Base-by-base conservation (phyloP, 2,329 filamentous ascomycete species). In the Zarea fungicola region DNA sequence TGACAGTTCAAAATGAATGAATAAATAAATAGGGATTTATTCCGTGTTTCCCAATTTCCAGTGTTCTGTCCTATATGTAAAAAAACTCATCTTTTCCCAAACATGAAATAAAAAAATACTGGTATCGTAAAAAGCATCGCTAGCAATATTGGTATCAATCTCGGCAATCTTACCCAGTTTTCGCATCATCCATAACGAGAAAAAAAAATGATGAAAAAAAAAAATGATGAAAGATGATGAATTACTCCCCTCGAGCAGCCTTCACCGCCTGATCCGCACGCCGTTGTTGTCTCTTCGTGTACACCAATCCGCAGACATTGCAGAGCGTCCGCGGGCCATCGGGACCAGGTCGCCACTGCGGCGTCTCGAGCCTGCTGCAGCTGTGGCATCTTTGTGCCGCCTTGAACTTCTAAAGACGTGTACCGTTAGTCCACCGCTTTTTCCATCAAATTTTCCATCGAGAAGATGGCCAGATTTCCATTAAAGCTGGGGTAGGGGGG, bases 221-320 rank as follows among this genome's bases (percentile, higher is more conserved):
- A n/a, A n/a, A n/a, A n/a, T n/a, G n/a, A n/a, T n/a, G n/a, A n/a
- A n/a, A n/a, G n/a, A n/a, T n/a, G n/a, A n/a, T n/a, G n/a, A 7
- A 11, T 42, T 42, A 42, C 13, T 42, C 41, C 23, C 40, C 25
- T 25, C 21, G 10, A 3, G 6, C n/a, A 10, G 40, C 19, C 14
- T 21, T 18, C 21, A 28, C 14, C 18, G 36, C 28, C 35, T 49
- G 14, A 14, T 43, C 9, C 1, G 41, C 26, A 16, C 42, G 34
- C 18, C 28, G 25, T 29, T 44, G 32, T 10, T 49, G 48, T 19
- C 41, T 23, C 28, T 49, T 49, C 7, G 40, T 44, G 26, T 49
- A 49, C 6, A 49, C 22, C 25, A 49, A 21, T 5, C 48, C 48
- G 26, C 48, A 49, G 32, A 49, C 48, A 35, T 49, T 49, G 34